Conservation (phyloP, 2,329 filamentous ascomycete species). For the Chaetomium sp. region DNA sequence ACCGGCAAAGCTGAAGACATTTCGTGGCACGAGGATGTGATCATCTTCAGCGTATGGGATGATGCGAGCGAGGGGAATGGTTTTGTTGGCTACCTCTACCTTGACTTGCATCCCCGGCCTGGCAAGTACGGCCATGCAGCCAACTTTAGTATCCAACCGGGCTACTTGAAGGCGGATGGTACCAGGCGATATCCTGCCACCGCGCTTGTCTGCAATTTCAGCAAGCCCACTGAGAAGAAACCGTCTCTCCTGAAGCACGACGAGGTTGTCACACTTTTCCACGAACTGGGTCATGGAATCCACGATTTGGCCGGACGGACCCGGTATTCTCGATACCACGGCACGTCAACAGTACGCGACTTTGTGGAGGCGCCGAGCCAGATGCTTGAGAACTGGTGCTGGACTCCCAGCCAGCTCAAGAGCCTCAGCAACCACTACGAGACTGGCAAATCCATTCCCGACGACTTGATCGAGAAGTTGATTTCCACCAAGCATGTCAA, state of each 20-base stretch:
- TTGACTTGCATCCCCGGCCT: constrained; percentile 71
- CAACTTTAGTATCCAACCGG: constrained; percentile 76
- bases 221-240: constrained; percentile 69
- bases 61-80: constrained; percentile 61
- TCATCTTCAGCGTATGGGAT: constrained; percentile 77
- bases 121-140: constrained; percentile 83
- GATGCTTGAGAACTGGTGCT: constrained; percentile 74
- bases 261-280: constrained; percentile 77
- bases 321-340: constrained; percentile 60
- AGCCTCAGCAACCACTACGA: constrained; percentile 68
- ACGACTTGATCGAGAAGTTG: constrained; percentile 66
- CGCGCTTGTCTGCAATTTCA: constrained; percentile 79
- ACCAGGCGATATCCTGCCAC: constrained; percentile 70
- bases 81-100: constrained; percentile 77
- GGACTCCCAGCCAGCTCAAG: constrained; percentile 58
- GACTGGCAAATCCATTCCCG: constrained; percentile 62
- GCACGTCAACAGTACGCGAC: constrained; percentile 58
- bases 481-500: constrained; percentile 77
- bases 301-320: constrained; percentile 61
- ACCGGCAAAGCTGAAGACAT: constrained; percentile 65
- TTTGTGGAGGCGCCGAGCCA: constrained; percentile 67
- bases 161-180: constrained; percentile 60
- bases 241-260: constrained; percentile 76
- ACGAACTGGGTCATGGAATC: constrained; percentile 67
- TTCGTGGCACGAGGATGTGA: constrained; percentile 77